Conservation (phyloP, 106 monocot species). For the Hemerocallis citrina region DNA sequence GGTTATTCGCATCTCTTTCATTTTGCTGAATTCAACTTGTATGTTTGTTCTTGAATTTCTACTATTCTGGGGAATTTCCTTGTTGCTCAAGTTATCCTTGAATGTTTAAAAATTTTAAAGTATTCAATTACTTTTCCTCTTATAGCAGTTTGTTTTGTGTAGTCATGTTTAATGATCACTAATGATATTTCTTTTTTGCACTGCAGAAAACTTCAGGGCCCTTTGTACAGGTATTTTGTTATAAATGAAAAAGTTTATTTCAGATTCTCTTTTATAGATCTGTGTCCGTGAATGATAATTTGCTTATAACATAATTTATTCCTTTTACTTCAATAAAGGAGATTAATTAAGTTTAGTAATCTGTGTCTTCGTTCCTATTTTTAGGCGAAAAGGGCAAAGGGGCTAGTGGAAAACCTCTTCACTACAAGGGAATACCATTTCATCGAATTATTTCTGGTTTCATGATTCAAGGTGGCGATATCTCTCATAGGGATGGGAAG, state of each 20-base stretch:
- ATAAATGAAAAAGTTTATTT: not conserved
- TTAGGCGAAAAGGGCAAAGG: slow-evolving; percentile 77
- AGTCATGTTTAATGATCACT: slow-evolving; percentile 1
- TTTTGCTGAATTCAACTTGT: no score
- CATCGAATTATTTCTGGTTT: slow-evolving; percentile 91
- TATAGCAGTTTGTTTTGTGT: not conserved
- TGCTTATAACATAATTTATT: not conserved
- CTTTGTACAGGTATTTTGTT: slow-evolving; percentile 75
- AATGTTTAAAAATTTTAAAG: not conserved
- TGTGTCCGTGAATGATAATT: not conserved
- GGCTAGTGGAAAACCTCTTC: slow-evolving; percentile 49
- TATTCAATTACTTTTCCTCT: not conserved
- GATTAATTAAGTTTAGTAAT: not conserved
- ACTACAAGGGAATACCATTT: slow-evolving; percentile 83
- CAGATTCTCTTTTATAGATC: not conserved
- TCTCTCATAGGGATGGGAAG: slow-evolving; percentile 54
- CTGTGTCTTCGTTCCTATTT: slow-evolving; percentile 4
- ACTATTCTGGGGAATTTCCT: not conserved
- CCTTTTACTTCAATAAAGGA: not conserved
- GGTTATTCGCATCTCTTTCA: no score
- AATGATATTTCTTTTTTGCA: slow-evolving; percentile 16
- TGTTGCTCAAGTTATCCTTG: not conserved
- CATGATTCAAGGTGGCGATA: slow-evolving; percentile 97
- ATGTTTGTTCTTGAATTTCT: slow-evolving; percentile 2
- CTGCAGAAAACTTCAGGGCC: slow-evolving; percentile 87